phyloP scores from a whole-genome alignment of 257 asterid species.

The Solanum megistacrolobum region DNA sequence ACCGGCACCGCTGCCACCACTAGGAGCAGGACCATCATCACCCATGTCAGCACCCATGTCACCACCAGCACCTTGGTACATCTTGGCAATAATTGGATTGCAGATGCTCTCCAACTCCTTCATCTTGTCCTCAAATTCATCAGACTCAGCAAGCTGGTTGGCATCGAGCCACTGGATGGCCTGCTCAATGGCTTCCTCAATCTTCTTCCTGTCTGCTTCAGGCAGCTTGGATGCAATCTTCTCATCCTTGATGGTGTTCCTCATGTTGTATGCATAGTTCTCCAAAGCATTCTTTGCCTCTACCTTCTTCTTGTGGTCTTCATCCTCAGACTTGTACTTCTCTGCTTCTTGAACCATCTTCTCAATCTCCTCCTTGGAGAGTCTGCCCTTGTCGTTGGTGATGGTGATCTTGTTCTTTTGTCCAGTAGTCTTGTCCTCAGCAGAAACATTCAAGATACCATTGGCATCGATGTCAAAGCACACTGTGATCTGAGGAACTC shows the following conservation, averaged over 20 bases:
- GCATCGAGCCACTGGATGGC: conserved; percentile 24
- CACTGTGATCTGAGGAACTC: conserved; percentile 78
- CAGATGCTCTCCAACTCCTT: conserved; percentile 9
- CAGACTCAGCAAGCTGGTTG: conserved; percentile 23
- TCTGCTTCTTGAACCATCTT: conserved; percentile 88
- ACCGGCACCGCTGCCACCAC: conserved; percentile 30
- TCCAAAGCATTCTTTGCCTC: conserved; percentile 72
- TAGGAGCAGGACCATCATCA: conserved; percentile 36
- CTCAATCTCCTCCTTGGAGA: conserved; percentile 78
- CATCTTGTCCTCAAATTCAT: conserved; percentile 29
- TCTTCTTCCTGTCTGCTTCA: conserved; percentile 20
- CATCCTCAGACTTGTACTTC: conserved; percentile 77
- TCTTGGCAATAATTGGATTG: conserved; percentile 1
- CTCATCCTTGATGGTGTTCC: conserved; percentile 79
- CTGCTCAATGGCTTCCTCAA: conserved; percentile 19
- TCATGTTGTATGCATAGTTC: conserved; percentile 85
- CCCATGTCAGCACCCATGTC: conserved; percentile 36
- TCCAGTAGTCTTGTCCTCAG: conserved; percentile 84
- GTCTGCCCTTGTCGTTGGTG: conserved; percentile 74
- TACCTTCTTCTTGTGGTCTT: conserved; percentile 80
- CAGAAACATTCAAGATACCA: conserved; percentile 71
- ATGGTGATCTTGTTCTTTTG: conserved; percentile 90
- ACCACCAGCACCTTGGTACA: conserved; percentile 23
- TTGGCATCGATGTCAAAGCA: conserved; percentile 83
- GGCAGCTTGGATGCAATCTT: conserved; percentile 61